Base-by-base conservation (phyloP, 768 basidiomycete genomes). In the Dacryopinax primogenitus region DNA sequence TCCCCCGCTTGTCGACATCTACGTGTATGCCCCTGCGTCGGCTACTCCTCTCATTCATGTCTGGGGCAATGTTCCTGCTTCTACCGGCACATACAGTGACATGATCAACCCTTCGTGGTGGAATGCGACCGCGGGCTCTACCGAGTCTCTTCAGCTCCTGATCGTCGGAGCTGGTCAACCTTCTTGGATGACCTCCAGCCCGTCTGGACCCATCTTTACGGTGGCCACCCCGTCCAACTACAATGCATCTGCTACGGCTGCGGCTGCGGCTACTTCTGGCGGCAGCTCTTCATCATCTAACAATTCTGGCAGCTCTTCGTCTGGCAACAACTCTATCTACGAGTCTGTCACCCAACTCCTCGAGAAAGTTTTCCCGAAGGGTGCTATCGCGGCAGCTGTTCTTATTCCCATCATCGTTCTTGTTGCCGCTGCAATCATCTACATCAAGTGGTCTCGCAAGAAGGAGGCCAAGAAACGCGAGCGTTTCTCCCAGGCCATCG, bases 351-450 rank as follows among this genome's bases (percentile, higher is more conserved):
- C 51, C 26, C 51, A 58, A 30, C 51, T 58, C 4, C 32, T 65
- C 33, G 28, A 69, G 64, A 69, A 72, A 13, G 73, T 72, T 7
- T 63, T 78, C 18, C 77, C 78, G 3, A 75, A 76, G 21, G 88
- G 87, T 23, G 81, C 80, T 67, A 80, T 85, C 33, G 89, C 87
- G 0, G 90, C 84, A 0, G 86, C 80, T 11, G 71, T 83, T 45
- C 70, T 90, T 64, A 71, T 90, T 32, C 77, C 87, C 1, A 79
- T 88, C 1, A 74, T 91, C n/a, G 62, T 67, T 18, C 63, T 83
- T 68, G 74, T 85, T 66, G 76, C 70, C 30, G 66, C 78, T 35
- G 77, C 72, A 12, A 70, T 76, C 39, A 23, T 65, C 23, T 88
- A 83, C 74, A 72, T 91, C 77, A 81, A 74, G 71, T 74, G 76